phyloP scores from a whole-genome alignment of 768 basidiomycete species.

The Mycena metata region DNA sequence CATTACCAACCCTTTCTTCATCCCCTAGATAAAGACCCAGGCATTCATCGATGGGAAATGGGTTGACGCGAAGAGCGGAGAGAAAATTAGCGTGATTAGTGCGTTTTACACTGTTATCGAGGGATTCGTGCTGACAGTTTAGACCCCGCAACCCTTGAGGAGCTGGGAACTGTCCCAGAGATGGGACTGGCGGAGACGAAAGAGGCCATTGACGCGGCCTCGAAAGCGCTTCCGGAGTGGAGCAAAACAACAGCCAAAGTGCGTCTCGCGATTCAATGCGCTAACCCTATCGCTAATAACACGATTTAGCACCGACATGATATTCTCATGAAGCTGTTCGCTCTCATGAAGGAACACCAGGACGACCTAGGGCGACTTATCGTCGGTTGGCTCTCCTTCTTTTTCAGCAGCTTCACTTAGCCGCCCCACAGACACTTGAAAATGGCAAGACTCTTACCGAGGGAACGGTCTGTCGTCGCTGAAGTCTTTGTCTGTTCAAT shows the following conservation, averaged over 20 bases:
- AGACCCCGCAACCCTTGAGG: conserved; percentile 93
- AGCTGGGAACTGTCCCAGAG: conserved; percentile 89
- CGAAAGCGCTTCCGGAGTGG: conserved; percentile 87
- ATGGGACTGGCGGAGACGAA: conserved; percentile 89
- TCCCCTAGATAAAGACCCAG: conserved; percentile 22
- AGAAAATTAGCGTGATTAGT: conserved; percentile 84
- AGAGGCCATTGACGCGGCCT: conserved; percentile 86
- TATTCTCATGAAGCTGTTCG: conserved; percentile 82
- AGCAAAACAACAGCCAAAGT: conserved; percentile 91
- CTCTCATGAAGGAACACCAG: conserved; percentile 83
- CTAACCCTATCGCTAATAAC: neutral
- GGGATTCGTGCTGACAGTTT: conserved; percentile 9
- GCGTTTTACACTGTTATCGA: conserved; percentile 45
- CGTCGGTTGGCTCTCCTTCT: conserved; percentile 58
- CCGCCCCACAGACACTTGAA: conserved; percentile 79
- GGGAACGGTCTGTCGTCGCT: conserved; percentile 67
- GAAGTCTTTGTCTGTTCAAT: neutral
- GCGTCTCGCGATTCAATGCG: too few species aligned
- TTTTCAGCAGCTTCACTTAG: conserved; percentile 43
- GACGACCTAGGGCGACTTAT: conserved; percentile 92
- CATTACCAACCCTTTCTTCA: too few species aligned
- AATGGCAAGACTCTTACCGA: conserved; percentile 94
- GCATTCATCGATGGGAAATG: conserved; percentile 89
- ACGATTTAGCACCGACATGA: conserved; percentile 79
- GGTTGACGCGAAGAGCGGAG: conserved; percentile 83